Conservation (phyloP, 306 rosid species). For the Boehmeria nivea region DNA sequence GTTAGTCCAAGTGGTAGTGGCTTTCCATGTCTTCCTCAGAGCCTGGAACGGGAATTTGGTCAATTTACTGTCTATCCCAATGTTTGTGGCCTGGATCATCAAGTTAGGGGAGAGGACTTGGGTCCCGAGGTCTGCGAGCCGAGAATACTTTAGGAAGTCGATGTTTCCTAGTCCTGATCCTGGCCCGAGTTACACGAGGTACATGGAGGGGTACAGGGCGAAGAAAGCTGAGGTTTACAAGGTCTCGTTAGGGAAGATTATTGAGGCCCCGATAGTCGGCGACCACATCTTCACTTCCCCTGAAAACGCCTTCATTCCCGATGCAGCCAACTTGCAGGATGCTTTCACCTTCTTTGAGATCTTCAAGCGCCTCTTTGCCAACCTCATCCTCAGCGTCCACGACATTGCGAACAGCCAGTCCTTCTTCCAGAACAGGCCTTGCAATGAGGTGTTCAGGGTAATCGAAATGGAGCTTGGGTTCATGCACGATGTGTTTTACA, state of each 20-base stretch:
- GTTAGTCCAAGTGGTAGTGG: conserved; percentile 4
- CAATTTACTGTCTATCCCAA: conserved; percentile 20
- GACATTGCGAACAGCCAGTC: conserved; percentile 13
- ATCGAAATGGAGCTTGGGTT: conserved; percentile 47
- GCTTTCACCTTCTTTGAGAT: conserved; percentile 14
- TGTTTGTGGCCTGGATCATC: conserved; percentile 36
- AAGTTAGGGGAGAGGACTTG: conserved; percentile 40
- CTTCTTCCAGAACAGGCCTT: conserved; percentile 8
- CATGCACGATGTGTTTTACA: conserved; percentile 33
- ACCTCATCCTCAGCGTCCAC: conserved; percentile 33
- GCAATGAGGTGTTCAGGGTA: conserved; percentile 15
- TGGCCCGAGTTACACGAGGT: conserved; percentile 45
- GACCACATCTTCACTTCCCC: neutral
- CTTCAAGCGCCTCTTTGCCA: conserved; percentile 32
- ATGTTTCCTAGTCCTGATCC: conserved; percentile 28
- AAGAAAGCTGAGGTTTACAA: conserved; percentile 6
- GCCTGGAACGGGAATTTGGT: conserved; percentile 16
- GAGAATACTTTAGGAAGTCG: conserved; percentile 24
- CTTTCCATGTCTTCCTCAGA: conserved; percentile 33
- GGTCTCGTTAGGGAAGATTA: neutral
- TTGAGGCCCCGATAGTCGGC: neutral
- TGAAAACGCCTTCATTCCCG: neutral
- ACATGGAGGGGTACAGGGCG: conserved; percentile 32
- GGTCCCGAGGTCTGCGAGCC: conserved; percentile 33
- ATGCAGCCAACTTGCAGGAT: neutral